These are phyloP conservation scores for Extremus antarcticus DNA, from an alignment of 495 filamentous ascomycete species.

Conservation along the genomic window DNA sequence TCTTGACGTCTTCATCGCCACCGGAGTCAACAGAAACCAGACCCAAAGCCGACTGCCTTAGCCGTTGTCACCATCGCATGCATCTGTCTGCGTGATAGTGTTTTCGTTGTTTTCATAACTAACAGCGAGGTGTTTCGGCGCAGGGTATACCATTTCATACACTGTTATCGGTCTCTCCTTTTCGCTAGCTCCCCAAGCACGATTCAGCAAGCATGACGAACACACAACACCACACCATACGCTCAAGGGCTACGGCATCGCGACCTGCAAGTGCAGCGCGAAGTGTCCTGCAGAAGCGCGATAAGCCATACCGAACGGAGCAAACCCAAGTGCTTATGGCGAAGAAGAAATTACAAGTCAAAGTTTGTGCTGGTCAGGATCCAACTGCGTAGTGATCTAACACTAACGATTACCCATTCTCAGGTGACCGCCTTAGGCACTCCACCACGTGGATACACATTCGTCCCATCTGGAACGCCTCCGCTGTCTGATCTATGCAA, in stretches of 20 bases:
- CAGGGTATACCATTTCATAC: neutral
- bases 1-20: neutral
- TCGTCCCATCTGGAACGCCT: slow-evolving; percentile 73
- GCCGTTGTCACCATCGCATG: neutral
- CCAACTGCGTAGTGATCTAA: neutral
- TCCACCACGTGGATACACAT: slow-evolving; percentile 67
- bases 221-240: neutral
- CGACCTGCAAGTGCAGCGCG: slow-evolving; percentile 9
- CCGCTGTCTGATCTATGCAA: slow-evolving; percentile 66
- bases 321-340: slow-evolving; percentile 47
- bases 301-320: slow-evolving; percentile 44
- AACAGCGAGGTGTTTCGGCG: neutral
- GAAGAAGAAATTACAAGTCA: slow-evolving; percentile 48
- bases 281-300: slow-evolving; percentile 30
- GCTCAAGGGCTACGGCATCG: slow-evolving; percentile 3
- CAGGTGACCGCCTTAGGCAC: slow-evolving; percentile 22
- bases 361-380: slow-evolving; percentile 37
- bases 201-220: neutral
- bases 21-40: neutral
- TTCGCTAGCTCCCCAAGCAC: slow-evolving; percentile 2
- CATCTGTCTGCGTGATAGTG: neutral
- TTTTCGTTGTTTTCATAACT: neutral
- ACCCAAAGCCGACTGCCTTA: neutral
- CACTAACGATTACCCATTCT: neutral
- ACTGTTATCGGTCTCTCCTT: slow-evolving; percentile 19